Evolutionary conservation across 2,329 filamentous ascomycete genomes (phyloP).

Genomic region (Penicillium hesseltinei): DNA sequence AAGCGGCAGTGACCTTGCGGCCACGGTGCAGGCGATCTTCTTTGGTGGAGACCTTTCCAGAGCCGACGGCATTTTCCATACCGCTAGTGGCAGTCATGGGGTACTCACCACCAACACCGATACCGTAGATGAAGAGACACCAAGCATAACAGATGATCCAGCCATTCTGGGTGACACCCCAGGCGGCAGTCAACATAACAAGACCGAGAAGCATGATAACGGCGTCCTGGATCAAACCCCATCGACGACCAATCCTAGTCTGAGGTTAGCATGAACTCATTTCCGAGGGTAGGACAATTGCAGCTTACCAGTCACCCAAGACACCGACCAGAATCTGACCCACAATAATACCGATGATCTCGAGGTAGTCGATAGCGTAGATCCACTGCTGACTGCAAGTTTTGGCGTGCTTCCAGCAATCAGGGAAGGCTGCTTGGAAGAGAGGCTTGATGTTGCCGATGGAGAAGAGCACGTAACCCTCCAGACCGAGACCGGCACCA

Average conservation of each 20-base stretch:
- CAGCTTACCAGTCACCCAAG: conserved; percentile 63
- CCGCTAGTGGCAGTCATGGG: conserved; percentile 95
- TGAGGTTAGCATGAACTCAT: conserved; percentile 4
- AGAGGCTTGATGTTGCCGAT: conserved; percentile 89
- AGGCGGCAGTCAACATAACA: conserved; percentile 84
- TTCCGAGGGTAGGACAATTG: not conserved
- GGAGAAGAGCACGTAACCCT: conserved; percentile 95
- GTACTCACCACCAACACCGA: conserved; percentile 73
- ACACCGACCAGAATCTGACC: conserved; percentile 87
- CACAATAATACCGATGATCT: conserved; percentile 92
- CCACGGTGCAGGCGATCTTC: conserved; percentile 94
- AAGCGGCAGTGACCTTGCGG: conserved; percentile 91
- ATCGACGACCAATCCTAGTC: conserved; percentile 78
- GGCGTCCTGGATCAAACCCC: conserved; percentile 94
- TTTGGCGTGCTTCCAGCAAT: conserved; percentile 68
- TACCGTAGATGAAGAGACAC: conserved; percentile 88
- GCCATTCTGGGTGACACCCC: conserved; percentile 81
- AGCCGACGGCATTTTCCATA: conserved; percentile 85
- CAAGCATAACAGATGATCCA: conserved; percentile 98
- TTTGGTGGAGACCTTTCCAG: conserved; percentile 82
- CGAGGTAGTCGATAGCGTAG: conserved; percentile 81
- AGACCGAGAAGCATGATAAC: conserved; percentile 91
- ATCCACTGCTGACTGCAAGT: conserved; percentile 80
- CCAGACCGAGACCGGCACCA: conserved; percentile 85
- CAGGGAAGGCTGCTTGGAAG: conserved; percentile 70